These are phyloP conservation scores for Candida fluviatilis DNA, from an alignment of 805 yeast genomes.

Conservation along the genomic window DNA sequence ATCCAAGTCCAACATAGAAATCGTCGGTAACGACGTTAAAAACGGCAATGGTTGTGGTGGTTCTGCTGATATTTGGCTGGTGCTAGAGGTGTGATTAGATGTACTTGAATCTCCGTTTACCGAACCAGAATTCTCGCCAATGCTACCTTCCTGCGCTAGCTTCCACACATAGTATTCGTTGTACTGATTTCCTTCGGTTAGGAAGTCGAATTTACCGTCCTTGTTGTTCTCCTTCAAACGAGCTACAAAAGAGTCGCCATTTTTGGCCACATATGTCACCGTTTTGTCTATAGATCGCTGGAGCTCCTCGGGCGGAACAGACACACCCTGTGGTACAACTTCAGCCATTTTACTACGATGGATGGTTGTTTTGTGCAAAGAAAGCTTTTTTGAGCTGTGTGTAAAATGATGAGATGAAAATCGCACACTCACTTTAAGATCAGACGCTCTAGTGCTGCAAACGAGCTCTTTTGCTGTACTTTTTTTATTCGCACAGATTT, in stretches of 20 bases:
- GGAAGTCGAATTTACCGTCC: slow-evolving; percentile 60
- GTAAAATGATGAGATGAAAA: neutral
- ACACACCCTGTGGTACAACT: slow-evolving; percentile 9
- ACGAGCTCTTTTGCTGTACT: no score
- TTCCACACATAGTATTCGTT: slow-evolving; percentile 54
- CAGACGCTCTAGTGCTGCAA: neutral
- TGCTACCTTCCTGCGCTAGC: slow-evolving; percentile 13
- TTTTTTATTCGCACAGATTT: no score
- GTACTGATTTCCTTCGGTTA: slow-evolving; percentile 51
- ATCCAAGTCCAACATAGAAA: slow-evolving; percentile 63
- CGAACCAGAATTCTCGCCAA: neutral
- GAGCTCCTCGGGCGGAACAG: slow-evolving; percentile 49
- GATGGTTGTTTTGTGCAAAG: no score
- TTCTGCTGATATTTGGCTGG: slow-evolving; percentile 1
- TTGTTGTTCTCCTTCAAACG: slow-evolving; percentile 47
- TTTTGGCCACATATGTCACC: slow-evolving; percentile 61
- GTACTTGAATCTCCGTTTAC: no score
- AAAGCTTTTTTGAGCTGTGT: no score
- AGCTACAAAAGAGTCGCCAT: slow-evolving; percentile 63
- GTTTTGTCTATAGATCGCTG: slow-evolving; percentile 63
- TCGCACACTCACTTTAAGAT: no score
- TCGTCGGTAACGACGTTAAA: slow-evolving; percentile 26
- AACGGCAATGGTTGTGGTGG: slow-evolving; percentile 21
- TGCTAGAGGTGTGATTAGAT: neutral
- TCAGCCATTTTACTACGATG: neutral